Conservation (phyloP, 164 flowering plant species). For the Liquidambar formosana region DNA sequence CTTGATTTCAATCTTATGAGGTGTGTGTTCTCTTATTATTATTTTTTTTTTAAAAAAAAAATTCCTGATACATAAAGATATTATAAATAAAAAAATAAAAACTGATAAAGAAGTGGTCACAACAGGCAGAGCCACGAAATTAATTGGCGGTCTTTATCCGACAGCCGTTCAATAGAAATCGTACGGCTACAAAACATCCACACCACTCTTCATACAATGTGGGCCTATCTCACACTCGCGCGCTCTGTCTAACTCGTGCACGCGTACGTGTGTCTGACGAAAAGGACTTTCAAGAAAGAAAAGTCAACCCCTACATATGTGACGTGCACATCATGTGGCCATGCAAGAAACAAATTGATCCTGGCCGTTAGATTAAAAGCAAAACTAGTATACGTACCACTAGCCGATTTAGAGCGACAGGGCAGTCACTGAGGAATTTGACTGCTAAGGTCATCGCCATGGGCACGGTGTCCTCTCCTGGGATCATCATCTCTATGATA, state of each 20-base stretch:
- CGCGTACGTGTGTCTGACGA: neutral
- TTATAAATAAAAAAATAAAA: too few species aligned
- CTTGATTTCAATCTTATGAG: too few species aligned
- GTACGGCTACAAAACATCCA: constrained; percentile 12
- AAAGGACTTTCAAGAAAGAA: constrained; percentile 13
- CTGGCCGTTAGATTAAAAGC: neutral
- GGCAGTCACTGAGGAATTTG: constrained; percentile 76
- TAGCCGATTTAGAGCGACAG: constrained; percentile 55
- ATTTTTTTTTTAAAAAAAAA: too few species aligned
- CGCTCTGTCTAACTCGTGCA: neutral
- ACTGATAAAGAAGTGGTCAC: too few species aligned
- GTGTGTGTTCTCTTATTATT: too few species aligned
- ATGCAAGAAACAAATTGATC: constrained; percentile 4
- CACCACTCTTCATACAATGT: neutral
- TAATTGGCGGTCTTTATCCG: constrained; percentile 20
- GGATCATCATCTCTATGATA: constrained; percentile 95
- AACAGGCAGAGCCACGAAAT: neutral
- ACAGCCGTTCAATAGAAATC: constrained; percentile 19
- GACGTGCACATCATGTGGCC: too few species aligned
- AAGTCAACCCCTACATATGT: too few species aligned
- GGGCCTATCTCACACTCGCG: constrained; percentile 6
- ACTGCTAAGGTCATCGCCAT: constrained; percentile 83
- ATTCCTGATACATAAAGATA: too few species aligned
- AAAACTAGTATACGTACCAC: constrained; percentile 39
- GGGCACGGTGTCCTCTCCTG: constrained; percentile 93